Base-by-base conservation (phyloP, 768 basidiomycete species). In the Xanthoconium purpureum region DNA sequence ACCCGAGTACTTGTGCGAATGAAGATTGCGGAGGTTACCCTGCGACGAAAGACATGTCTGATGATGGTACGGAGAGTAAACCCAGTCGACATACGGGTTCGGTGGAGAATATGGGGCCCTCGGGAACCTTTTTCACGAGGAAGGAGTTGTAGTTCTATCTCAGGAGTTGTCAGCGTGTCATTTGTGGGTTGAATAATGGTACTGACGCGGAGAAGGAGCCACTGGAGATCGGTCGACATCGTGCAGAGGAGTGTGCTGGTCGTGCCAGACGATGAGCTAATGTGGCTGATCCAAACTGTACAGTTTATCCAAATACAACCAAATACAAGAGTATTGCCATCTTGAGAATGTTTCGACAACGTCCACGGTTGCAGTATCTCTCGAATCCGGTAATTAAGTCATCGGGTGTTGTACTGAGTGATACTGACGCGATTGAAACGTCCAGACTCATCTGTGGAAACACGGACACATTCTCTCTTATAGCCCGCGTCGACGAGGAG, bases 1-100 rank as follows among this genome's bases (percentile, higher is more conserved):
- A 56, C 93, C 92, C 57, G 93, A 96, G 80, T 82, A 94, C 71
- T 95, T 96, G 81, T 82, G 80, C n/a, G 93, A 94, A 79, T 94
- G 89, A 63, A 92, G 66, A 78, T 90, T 94, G 57, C 81, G 78
- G 72, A 94, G 84, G 78, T 93, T 93, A 63, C 90, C 93, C 91
- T 92, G 56, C 55, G 9, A 38, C 18, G 47, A 43, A 39, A 1
- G 32, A 58, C 52, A 37, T 18, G 63, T 66, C 56, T 10, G 50
- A 29, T 36, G n/a, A 14, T 28, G 37, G 13, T 12, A 49, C 12
- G 8, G 37, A 56, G 50, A 20, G 35, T 20, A 10, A 32, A 28
- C 50, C 40, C 50, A 29, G 33, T 15, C 45, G 11, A 82, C 85
- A 59, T 68, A 91, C 88, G 52, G 85, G 83, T 79, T 96, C 94